Percentiles rank a stretch among this genome's conserved stretches.
phyloP scores from a whole-genome alignment of 2,329 filamentous ascomycete species.

The Diaporthe batatas region DNA sequence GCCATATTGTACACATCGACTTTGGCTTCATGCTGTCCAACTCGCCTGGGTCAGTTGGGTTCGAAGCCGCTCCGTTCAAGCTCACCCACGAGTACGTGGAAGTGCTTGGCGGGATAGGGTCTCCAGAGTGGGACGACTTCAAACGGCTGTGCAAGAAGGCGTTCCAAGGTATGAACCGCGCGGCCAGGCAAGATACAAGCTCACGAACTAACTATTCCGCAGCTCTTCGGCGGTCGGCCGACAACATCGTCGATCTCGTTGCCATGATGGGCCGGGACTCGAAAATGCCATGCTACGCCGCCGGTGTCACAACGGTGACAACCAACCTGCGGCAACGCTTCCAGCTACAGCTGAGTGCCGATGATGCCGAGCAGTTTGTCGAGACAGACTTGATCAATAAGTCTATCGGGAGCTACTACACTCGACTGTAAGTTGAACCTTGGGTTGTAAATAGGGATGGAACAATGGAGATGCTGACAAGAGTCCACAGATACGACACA shows the following conservation, averaged over 20 bases:
- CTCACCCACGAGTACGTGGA: conserved; percentile 87
- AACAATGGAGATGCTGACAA: conserved; percentile 27
- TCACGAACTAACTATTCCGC: conserved; percentile 43
- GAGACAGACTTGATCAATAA: conserved; percentile 84
- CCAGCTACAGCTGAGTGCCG: conserved; percentile 84
- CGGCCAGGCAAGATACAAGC: not conserved
- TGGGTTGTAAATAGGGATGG: too few relatives aligned
- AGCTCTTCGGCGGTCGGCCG: conserved; percentile 82
- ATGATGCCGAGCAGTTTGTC: conserved; percentile 85
- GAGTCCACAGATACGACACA: conserved; percentile 75
- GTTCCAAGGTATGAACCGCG: conserved; percentile 74
- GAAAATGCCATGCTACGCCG: conserved; percentile 86
- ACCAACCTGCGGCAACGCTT: conserved; percentile 79
- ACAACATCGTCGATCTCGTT: conserved; percentile 84
- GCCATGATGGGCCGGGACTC: conserved; percentile 87
- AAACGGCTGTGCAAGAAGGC: conserved; percentile 85
- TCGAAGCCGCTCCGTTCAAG: conserved; percentile 90
- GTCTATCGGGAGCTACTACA: conserved; percentile 89
- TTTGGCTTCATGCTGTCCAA: conserved; percentile 94
- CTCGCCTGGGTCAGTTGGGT: conserved; percentile 85
- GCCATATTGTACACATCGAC: conserved; percentile 89
- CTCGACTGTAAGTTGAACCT: conserved; percentile 75
- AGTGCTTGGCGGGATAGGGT: conserved; percentile 80
- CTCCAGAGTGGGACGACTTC: conserved; percentile 79
- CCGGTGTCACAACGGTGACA: conserved; percentile 79